Base-by-base conservation (phyloP, 768 basidiomycete genomes). In the Omphalotus guepiniiformis region DNA sequence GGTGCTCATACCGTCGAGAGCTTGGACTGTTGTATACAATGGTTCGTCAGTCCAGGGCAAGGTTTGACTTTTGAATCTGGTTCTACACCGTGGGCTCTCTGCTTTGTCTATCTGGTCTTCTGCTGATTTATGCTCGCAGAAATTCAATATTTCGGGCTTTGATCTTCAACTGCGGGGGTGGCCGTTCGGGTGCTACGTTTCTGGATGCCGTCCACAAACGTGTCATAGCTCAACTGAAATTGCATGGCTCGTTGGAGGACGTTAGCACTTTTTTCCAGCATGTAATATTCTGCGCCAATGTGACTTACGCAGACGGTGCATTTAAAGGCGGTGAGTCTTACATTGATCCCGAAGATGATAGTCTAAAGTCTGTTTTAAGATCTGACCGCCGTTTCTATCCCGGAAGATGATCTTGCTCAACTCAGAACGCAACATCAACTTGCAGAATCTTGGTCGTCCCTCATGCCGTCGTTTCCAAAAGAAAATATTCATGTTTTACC, bases 1-100 rank as follows among this genome's bases (percentile, higher is more conserved):
- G 96, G 96, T 1, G 94, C 96, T 9, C 96, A 99, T 63, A 99
- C 96, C 0, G 66, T 78, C 11, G 96, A 98, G 61, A 96, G 93
- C 58, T 71, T 99, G 23, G 74, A 78, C 36, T 92, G 82, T 51
- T 95, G 94, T 55, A 77, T 88, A 12, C 71, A 90, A 49, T 99
- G 96, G 96, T 96, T 88, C 60, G 83, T 80, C 38, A 74, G 68
- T 41, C 81, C 83, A 8, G 71, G 69, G 1, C 69, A 79, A 32
- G 79, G 76, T 6, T 55, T 88, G 42, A 57, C 66, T 9, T 44
- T 59, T 48, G 53, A 58, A 43, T 56, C 52, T 30, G 28, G 9
- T 32, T 32, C 30, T n/a, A 32, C 38, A 23, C 13, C 18, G 30
- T 32, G 30, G 30, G 30, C n/a, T 32, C 9, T 32, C 7, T 19